Evolutionary conservation across 2,329 filamentous ascomycete species (phyloP).

Genomic region (Claviceps paspali): DNA sequence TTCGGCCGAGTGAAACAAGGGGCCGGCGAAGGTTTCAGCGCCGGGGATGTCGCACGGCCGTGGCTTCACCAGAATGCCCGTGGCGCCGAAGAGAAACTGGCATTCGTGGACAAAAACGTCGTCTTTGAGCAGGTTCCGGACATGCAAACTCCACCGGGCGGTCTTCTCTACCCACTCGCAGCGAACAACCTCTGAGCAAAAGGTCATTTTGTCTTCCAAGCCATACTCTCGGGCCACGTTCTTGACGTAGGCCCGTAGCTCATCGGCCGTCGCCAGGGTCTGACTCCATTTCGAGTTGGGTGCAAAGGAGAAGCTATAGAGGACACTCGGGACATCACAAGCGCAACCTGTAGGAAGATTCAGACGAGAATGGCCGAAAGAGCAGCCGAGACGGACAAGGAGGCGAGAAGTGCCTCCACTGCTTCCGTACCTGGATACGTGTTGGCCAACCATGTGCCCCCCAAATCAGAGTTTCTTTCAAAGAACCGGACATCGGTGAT

Average conservation of each 20-base stretch:
- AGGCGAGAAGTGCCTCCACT: too few relatives aligned
- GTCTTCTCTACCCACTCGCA: constrained; percentile 23
- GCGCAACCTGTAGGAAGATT: constrained; percentile 19
- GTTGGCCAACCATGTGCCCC: constrained; percentile 51
- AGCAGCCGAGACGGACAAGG: not conserved
- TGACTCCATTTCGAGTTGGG: constrained; percentile 46
- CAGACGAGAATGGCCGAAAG: not conserved
- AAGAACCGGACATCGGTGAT: constrained; percentile 46
- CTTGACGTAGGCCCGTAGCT: constrained; percentile 43
- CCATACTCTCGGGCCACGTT: constrained; percentile 31
- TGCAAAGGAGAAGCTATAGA: constrained; percentile 47
- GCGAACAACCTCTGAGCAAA: constrained; percentile 20
- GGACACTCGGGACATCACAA: constrained; percentile 42
- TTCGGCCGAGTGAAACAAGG: constrained; percentile 36
- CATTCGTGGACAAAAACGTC: constrained; percentile 19
- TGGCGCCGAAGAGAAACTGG: constrained; percentile 23
- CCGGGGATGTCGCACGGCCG: constrained; percentile 30
- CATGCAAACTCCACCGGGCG: constrained; percentile 19
- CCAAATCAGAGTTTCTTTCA: constrained; percentile 39
- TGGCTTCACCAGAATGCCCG: constrained; percentile 19
- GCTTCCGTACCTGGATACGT: constrained; percentile 41
- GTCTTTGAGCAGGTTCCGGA: constrained; percentile 13
- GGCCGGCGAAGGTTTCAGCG: constrained; percentile 25
- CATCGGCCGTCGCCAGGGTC: constrained; percentile 36
- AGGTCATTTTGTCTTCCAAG: constrained; percentile 22